These are phyloP conservation scores for Pulveroboletus sp. DNA, from an alignment of 1,284 basidiomycete genomes.

Conservation along the genomic window DNA sequence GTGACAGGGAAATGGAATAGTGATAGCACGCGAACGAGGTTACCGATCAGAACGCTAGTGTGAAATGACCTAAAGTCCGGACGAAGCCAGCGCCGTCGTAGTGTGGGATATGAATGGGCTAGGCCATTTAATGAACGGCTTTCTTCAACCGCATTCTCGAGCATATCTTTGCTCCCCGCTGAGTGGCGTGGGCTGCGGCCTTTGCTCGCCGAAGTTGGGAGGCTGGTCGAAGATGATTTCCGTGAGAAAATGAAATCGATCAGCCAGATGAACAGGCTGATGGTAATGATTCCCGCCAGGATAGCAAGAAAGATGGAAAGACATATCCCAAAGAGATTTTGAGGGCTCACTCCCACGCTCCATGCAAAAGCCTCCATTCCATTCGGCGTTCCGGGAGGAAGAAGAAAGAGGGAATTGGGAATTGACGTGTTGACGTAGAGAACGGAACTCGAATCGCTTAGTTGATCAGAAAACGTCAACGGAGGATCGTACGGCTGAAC, in stretches of 20 bases:
- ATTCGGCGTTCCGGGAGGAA: constrained; percentile 58
- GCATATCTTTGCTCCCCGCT: constrained; percentile 52
- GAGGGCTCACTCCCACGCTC: constrained; percentile 75
- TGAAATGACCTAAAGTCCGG: constrained; percentile 74
- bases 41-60: constrained; percentile 79
- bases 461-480: constrained; percentile 66
- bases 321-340: constrained; percentile 86
- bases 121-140: constrained; percentile 51
- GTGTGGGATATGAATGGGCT: constrained; percentile 31
- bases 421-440: constrained; percentile 73
- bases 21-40: constrained; percentile 85
- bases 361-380: constrained; percentile 70
- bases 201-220: constrained; percentile 37
- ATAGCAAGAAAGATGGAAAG: constrained; percentile 82
- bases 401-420: constrained; percentile 73
- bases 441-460: constrained; percentile 68
- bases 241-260: constrained; percentile 58
- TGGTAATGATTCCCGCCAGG: constrained; percentile 65
- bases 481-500: constrained; percentile 65
- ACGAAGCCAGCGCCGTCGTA: constrained; percentile 55
- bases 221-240: constrained; percentile 29
- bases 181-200: constrained; percentile 57
- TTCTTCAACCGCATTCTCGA: constrained; percentile 53
- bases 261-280: constrained; percentile 75
- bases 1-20: constrained; percentile 95